Percentiles rank a stretch among this genome's conserved stretches.
Conservation (phyloP, 2,329 filamentous ascomycete species). For the Paraconiothyrium brasiliense region DNA sequence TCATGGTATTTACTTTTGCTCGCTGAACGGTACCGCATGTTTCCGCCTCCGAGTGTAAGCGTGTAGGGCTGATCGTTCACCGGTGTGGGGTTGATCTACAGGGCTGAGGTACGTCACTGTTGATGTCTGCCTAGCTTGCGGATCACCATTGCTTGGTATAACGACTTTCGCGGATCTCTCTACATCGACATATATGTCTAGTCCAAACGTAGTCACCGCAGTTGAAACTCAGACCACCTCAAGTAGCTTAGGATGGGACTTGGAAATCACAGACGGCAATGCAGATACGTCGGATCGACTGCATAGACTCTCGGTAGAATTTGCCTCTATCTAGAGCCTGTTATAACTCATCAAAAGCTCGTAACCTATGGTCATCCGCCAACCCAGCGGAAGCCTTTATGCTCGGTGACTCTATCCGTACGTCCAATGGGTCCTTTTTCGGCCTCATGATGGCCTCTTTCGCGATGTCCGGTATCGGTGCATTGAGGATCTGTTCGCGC, state of each 20-base stretch:
- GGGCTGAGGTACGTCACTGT: constrained; percentile 9
- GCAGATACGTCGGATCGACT: not conserved
- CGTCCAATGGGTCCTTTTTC: constrained; percentile 15
- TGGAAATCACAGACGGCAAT: not conserved
- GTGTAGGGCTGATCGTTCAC: constrained; percentile 8
- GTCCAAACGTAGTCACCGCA: not conserved
- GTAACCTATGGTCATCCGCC: constrained; percentile 29
- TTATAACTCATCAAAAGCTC: constrained; percentile 37
- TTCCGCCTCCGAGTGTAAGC: constrained; percentile 7
- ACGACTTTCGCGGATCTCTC: not conserved
- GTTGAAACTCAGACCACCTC: not conserved
- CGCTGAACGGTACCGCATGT: not conserved
- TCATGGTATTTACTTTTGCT: not conserved
- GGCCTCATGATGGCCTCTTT: constrained; percentile 43
- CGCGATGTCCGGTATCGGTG: constrained; percentile 44
- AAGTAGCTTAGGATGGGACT: too few relatives aligned
- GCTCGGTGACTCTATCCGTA: constrained; percentile 17
- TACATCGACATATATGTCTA: not conserved
- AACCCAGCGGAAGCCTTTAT: constrained; percentile 8
- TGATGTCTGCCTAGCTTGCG: not conserved
- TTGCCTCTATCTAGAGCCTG: not conserved
- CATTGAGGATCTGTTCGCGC: constrained; percentile 35
- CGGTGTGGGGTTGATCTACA: constrained; percentile 5
- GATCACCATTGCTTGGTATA: not conserved
- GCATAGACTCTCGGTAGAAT: not conserved